Evolutionary conservation across 2,329 filamentous ascomycete genomes (phyloP).

Genomic region (Aspergillus tubingensis): DNA sequence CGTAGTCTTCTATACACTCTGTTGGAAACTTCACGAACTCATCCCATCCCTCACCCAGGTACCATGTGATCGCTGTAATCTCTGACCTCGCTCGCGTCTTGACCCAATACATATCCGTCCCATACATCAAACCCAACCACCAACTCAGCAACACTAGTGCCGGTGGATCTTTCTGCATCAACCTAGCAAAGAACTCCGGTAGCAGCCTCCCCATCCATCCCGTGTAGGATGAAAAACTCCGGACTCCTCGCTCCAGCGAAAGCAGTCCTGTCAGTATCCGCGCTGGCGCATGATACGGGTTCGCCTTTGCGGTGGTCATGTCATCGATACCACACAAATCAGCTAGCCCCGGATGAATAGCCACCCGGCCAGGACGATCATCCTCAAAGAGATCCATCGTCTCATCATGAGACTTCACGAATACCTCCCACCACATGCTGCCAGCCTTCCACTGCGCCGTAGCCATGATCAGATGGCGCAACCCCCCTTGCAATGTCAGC

Average conservation of each 20-base stretch:
- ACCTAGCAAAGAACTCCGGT: conserved; percentile 30
- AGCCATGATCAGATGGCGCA: conserved; percentile 34
- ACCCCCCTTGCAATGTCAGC: conserved; percentile 38
- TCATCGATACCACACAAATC: conserved; percentile 38
- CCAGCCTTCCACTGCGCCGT: conserved; percentile 27
- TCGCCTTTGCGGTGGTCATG: conserved; percentile 30
- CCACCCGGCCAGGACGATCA: conserved; percentile 29
- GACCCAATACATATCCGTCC: conserved; percentile 33
- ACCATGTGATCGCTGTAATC: conserved; percentile 42
- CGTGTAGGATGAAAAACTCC: conserved; percentile 29
- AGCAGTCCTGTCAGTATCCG: conserved; percentile 39
- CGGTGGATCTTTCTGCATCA: conserved; percentile 34
- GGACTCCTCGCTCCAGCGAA: conserved; percentile 23
- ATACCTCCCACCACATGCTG: conserved; percentile 40
- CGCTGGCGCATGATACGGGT: conserved; percentile 41
- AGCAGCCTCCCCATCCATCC: conserved; percentile 40
- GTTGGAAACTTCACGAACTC: conserved; percentile 38
- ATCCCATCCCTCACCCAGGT: conserved; percentile 34
- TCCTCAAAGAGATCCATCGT: conserved; percentile 29
- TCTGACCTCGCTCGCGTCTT: conserved; percentile 34
- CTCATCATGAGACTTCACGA: conserved; percentile 29
- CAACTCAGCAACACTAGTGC: conserved; percentile 38
- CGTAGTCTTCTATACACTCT: neutral
- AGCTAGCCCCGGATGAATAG: conserved; percentile 34
- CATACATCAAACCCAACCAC: conserved; percentile 37